phyloP scores from a whole-genome alignment of 2,329 filamentous ascomycete species.

The Fusarium incarnatum region DNA sequence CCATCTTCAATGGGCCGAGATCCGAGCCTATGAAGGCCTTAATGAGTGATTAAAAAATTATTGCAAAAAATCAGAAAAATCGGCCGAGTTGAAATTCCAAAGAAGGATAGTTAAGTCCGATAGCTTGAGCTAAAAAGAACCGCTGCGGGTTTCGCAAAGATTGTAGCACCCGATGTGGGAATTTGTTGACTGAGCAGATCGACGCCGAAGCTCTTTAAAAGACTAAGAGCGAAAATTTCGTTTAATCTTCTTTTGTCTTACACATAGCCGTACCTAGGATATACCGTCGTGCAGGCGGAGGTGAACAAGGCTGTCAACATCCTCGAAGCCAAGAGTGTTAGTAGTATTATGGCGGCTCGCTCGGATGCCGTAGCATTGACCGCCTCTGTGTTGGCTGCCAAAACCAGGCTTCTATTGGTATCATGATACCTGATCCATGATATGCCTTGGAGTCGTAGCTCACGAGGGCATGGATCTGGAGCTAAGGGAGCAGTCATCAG shows the following conservation, averaged over 20 bases:
- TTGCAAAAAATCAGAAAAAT: background rate
- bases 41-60: slow-evolving; percentile 28
- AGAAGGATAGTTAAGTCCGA: slow-evolving; percentile 19
- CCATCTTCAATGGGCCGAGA: slow-evolving; percentile 6
- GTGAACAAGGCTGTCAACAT: background rate
- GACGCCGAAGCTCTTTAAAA: slow-evolving; percentile 1
- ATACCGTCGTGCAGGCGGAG: background rate
- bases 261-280: background rate
- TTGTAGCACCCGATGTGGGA: slow-evolving; percentile 21
- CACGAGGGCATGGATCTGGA: slow-evolving; percentile 42
- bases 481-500: slow-evolving; percentile 32
- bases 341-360: slow-evolving; percentile 29
- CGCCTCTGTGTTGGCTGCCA: slow-evolving; percentile 24
- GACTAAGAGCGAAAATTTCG: slow-evolving; percentile 30
- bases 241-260: slow-evolving; percentile 19
- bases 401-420: slow-evolving; percentile 28
- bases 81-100: slow-evolving; percentile 17
- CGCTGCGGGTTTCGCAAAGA: slow-evolving; percentile 30
- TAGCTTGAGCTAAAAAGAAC: slow-evolving; percentile 25
- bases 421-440: slow-evolving; percentile 35
- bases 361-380: slow-evolving; percentile 34
- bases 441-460: slow-evolving; percentile 41
- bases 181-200: slow-evolving; percentile 18
- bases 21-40: background rate
- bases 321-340: background rate